phyloP scores from a whole-genome alignment of 345 rosid genomes.

The Punica granatum region DNA sequence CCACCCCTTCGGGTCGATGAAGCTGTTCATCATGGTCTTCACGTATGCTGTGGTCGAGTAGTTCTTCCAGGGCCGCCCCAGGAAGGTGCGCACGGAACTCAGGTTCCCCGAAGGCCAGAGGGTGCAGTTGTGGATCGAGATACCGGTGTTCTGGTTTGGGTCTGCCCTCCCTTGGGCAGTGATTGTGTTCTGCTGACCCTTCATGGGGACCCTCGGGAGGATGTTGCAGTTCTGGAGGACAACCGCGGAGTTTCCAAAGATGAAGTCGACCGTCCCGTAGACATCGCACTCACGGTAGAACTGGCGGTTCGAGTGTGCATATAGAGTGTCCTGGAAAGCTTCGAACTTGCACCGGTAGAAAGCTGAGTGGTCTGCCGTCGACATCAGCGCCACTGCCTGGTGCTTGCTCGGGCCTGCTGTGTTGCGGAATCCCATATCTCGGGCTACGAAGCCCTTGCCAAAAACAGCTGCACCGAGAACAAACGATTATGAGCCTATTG shows the following conservation, averaged over 20 bases:
- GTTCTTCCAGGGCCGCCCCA: slow-evolving; percentile 76
- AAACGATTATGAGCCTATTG: no score
- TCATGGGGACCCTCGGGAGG: slow-evolving; percentile 46
- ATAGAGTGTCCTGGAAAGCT: slow-evolving; percentile 74
- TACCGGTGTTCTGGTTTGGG: slow-evolving; percentile 78
- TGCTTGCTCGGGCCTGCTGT: slow-evolving; percentile 66
- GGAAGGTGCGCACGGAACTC: slow-evolving; percentile 28
- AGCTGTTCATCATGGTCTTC: slow-evolving; percentile 35
- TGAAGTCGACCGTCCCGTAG: slow-evolving; percentile 72
- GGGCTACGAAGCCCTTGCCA: slow-evolving; percentile 56
- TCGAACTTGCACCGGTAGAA: slow-evolving; percentile 67
- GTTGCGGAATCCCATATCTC: slow-evolving; percentile 66
- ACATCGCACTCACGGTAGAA: slow-evolving; percentile 65
- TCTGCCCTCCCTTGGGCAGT: slow-evolving; percentile 65
- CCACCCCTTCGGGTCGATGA: slow-evolving; percentile 57
- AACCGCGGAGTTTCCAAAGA: slow-evolving; percentile 73
- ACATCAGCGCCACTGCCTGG: slow-evolving; percentile 81
- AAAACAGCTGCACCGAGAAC: slow-evolving; percentile 41
- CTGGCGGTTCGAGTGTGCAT: slow-evolving; percentile 65
- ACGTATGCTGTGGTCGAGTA: slow-evolving; percentile 48
- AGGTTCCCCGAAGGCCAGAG: slow-evolving; percentile 41
- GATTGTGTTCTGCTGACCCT: slow-evolving; percentile 55
- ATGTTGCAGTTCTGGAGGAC: slow-evolving; percentile 62
- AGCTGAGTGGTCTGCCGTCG: slow-evolving; percentile 42
- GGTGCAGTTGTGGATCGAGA: slow-evolving; percentile 56